Evolutionary conservation across 768 basidiomycete species (phyloP), one percentile per base, ranked within the genome.

Genomic region (Trametes elegans): DNA sequence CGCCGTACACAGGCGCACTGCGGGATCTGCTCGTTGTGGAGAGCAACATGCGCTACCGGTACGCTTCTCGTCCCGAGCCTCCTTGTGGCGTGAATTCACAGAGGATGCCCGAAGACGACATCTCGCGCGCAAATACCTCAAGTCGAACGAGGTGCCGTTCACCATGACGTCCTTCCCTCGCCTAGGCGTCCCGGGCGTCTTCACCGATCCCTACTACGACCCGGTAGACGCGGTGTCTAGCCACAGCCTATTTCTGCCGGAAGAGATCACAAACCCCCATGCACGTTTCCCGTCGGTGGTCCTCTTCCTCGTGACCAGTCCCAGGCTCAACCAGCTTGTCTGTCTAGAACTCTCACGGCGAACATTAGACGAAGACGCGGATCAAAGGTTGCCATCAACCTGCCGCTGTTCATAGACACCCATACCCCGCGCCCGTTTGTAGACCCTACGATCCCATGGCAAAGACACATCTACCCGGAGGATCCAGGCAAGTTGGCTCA

Each of bases 181-280:
- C 34, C 76, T 98, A 19, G 97, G 97, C 18, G 88, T 84, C 7
- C 85, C 83, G 4, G 96, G 92, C 27, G 81, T 85, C 49, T 99
- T 98, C 71, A 93, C 95, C 1, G 95, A 98, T 59, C 97, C 97
- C 2, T 83, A 88, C 68, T 88, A 77, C 62, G 81, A 85, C 56
- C 90, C 94, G 7, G 70, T 73, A 13, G 77, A 81, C 57, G 92
- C 93, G 5, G 73, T 85, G 49, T 96, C 93, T 26, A 96, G 93
- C 63, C 90, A 93, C 69, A 95, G 92, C 67, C 73, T 98, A 49
- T 98, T 98, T 76, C 78, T 99, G 16, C 93, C 95, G 1, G 88
- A 98, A 66, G 87, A 98, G 72, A 85, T 98, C 61, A 98, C 93
- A 38, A 99, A 98, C 70, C 93, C 94, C 32, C 97, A 98, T 73